Evolutionary conservation across 352 stramenopile genomes (phyloP).

Genomic region (Pythium guiyangense): DNA sequence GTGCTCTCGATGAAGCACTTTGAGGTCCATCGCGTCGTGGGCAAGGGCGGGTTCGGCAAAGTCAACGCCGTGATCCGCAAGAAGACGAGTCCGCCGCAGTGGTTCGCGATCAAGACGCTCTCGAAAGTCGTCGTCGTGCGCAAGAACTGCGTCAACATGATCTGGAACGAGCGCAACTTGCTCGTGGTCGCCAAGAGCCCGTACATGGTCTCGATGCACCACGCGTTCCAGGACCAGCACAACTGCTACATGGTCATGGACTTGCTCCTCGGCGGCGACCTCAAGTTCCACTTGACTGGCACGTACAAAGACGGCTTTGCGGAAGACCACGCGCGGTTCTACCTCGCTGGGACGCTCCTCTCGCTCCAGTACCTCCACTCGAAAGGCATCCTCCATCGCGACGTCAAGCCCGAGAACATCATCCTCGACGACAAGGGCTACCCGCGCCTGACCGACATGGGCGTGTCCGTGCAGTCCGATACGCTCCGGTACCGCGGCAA

Average conservation of each 20-base stretch:
- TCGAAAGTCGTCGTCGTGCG: constrained; percentile 53
- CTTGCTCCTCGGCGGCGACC: constrained; percentile 60
- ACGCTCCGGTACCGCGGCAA: constrained; percentile 39
- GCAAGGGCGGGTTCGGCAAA: constrained; percentile 68
- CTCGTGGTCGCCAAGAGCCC: constrained; percentile 43
- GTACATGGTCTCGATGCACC: constrained; percentile 57
- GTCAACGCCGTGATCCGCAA: constrained; percentile 71
- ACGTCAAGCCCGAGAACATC: constrained; percentile 86
- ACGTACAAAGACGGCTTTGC: constrained; percentile 50
- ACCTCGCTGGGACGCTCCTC: constrained; percentile 49
- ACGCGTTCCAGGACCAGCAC: constrained; percentile 57
- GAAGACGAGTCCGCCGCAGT: constrained; percentile 38
- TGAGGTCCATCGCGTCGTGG: constrained; percentile 62
- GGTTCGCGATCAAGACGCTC: constrained; percentile 73
- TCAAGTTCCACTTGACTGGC: constrained; percentile 60
- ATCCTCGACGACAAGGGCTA: constrained; percentile 79
- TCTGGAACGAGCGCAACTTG: constrained; percentile 76
- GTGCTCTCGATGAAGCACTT: constrained; percentile 55
- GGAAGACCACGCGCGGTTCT: constrained; percentile 50
- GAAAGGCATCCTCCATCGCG: constrained; percentile 66
- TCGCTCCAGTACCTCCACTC: constrained; percentile 68
- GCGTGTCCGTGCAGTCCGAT: constrained; percentile 54
- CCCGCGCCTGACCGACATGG: constrained; percentile 66
- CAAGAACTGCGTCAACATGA: constrained; percentile 61
- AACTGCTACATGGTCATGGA: constrained; percentile 83